Conservation (phyloP, 129 eudicot species). For the Centaurea solstitialis region DNA sequence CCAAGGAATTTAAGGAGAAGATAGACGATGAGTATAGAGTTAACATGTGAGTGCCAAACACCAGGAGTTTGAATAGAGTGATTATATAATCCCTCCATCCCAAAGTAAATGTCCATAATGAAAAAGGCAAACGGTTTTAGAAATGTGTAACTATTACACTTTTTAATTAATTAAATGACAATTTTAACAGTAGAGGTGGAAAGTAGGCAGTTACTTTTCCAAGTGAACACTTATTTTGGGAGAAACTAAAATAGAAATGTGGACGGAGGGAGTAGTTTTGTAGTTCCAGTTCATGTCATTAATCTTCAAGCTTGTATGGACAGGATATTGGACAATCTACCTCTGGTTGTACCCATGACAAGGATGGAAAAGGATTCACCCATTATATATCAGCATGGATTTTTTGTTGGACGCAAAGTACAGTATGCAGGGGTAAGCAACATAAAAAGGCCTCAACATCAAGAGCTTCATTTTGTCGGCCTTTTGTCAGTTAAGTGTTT, state of each 20-base stretch:
- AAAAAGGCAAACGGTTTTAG: too few species aligned
- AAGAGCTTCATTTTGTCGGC: not conserved
- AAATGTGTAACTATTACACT: not conserved
- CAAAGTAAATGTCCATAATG: not conserved
- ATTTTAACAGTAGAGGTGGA: not conserved
- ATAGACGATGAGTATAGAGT: slow-evolving; percentile 72
- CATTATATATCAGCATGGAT: slow-evolving; percentile 56
- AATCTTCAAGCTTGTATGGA: slow-evolving; percentile 6
- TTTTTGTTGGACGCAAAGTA: slow-evolving; percentile 62
- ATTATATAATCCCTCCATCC: not conserved
- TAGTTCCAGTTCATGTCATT: not conserved
- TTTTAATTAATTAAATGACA: not conserved
- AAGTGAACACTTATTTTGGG: not conserved
- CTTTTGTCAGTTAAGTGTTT: not conserved
- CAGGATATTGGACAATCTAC: slow-evolving; percentile 87
- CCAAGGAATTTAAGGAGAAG: slow-evolving; percentile 57
- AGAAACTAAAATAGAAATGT: not conserved
- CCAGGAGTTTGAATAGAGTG: not conserved
- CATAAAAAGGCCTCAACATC: slow-evolving; percentile 9
- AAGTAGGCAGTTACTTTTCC: not conserved
- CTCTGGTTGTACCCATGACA: slow-evolving; percentile 60
- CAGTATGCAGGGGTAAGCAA: slow-evolving; percentile 68
- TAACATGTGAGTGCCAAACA: slow-evolving; percentile 54
- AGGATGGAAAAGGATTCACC: slow-evolving; percentile 46
- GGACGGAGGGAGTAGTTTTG: not conserved